Evolutionary conservation across 306 rosid species (phyloP), one percentile per base, ranked within the genome.

Genomic region (Cajanus cajan): DNA sequence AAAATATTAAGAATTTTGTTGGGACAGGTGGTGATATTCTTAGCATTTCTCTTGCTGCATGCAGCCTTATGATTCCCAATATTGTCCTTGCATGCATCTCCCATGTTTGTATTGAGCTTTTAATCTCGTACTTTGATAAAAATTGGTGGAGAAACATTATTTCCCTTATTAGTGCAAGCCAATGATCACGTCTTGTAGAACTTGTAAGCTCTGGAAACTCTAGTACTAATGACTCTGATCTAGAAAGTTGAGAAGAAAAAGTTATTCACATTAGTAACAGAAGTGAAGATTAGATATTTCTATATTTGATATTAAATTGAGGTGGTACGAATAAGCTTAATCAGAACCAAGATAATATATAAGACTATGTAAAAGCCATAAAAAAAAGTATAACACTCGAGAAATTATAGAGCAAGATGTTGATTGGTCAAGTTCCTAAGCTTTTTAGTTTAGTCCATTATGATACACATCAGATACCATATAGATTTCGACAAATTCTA

Each of bases 131-230:
- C 68, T 88, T 88, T 2, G 84, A 80, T 37, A 93, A 58, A 64
- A 96, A 96, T 13, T 68, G 86, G 80, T 96, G 96, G 81, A 96
- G 83, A 61, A 91, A 76, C 84, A 90, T 83, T 61, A 91, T 84
- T 81, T 96, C 99, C 82, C 82, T 93, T 12, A 84, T 79, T 28
- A 96, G 82, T 7, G 97, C 93, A 34, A 93, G 96, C 99, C 99
- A 96, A 66, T 91, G 98, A 65, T 91, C 97, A 3, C 99, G 96
- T 82, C 98, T 96, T 36, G 98, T 91, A 64, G 96, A 96, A 78
- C 98, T 90, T 34, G 98, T 88, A 24, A 93, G 76, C 87, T 96
- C 99, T 4, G 98, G 99, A 84, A 96, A 93, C 93, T 93, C 99
- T 73, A 86, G 68, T 58, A 80, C 73, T 15, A 86, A 16, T 12